Base-by-base conservation (phyloP, 2,329 filamentous ascomycete genomes). In the Neurospora sp. region DNA sequence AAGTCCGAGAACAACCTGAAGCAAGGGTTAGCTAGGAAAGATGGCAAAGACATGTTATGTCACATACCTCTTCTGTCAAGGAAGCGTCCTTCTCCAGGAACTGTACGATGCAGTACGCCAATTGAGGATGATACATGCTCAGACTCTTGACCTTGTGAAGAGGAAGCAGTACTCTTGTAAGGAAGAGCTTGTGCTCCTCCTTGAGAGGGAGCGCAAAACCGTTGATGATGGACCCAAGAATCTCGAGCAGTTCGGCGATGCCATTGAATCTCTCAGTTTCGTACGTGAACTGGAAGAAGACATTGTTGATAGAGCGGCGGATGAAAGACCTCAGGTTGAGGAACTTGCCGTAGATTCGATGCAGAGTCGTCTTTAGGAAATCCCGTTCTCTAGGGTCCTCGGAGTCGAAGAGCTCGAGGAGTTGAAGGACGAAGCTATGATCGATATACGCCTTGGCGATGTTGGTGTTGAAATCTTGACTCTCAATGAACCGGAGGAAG, bases 201-300 rank as follows among this genome's bases (percentile, higher is more conserved):
- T 99, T 99, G 68, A 99, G 85, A 12, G 96, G 96, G 70, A 99
- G 83, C 28, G 96, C 96, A 79, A 99, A 99, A 66, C 96, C 96
- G 79, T 99, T 99, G 85, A 99, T 99, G 78, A 99, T 99, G 74
- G 96, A 98, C 38, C 96, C 96, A 68, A 99, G 84, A 74, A 99
- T 99, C 80, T 99, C 96, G 41, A 99, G 86, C 38, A 99, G 85
- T 80, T 99, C 96, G 3, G 96, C 96, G 77, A 99, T 97, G 69
- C 96, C 96, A 77, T 99, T 99, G 84, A 99, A 98, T 71, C 96
- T 88, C 81, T 99, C 96, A 4, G 96, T 99, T 82, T 99, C 96
- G 80, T 99, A 99, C 71, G 93, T 94, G 81, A 99, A 99, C 79
- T 99, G 96, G 86, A 99, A 99, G 83, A 99, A 99, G 76, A 99